These are phyloP conservation scores for Pichia phayaonensis DNA, from an alignment of 805 yeast genomes.

Conservation along the genomic window DNA sequence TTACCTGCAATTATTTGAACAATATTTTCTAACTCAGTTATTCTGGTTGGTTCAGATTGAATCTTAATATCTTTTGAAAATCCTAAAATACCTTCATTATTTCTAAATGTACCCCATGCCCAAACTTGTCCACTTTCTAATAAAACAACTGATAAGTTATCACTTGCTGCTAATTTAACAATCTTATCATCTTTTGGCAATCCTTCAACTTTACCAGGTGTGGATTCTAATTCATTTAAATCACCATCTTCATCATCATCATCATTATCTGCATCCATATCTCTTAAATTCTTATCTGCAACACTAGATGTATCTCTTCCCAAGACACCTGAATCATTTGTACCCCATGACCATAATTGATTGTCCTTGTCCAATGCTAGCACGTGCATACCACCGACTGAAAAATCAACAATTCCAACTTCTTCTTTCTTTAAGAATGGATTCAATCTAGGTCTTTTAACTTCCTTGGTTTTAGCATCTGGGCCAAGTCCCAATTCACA, in stretches of 20 bases:
- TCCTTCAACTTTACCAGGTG: conserved; percentile 71
- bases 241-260: conserved; percentile 77
- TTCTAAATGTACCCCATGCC: conserved; percentile 97
- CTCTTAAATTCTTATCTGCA: conserved; percentile 57
- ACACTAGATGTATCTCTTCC: conserved; percentile 74
- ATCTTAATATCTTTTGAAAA: conserved; percentile 56
- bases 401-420: conserved; percentile 71
- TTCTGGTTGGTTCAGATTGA: conserved; percentile 62
- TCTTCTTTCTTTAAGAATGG: conserved; percentile 59
- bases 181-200: conserved; percentile 53
- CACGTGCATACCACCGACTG: conserved; percentile 95
- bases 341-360: conserved; percentile 97
- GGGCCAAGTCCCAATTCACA: conserved; percentile 98
- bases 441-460: conserved; percentile 90
- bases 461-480: conserved; percentile 81
- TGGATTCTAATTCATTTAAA: conserved; percentile 79
- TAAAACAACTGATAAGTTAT: conserved; percentile 77
- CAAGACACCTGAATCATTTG: conserved; percentile 83
- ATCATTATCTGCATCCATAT: conserved; percentile 52
- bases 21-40: conserved; percentile 55
- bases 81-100: conserved; percentile 87
- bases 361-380: conserved; percentile 72
- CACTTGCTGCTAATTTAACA: conserved; percentile 85
- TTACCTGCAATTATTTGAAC: conserved; percentile 87
- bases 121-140: conserved; percentile 79